phyloP scores from a whole-genome alignment of 2,329 filamentous ascomycete species.

The Shiraia sp. region DNA sequence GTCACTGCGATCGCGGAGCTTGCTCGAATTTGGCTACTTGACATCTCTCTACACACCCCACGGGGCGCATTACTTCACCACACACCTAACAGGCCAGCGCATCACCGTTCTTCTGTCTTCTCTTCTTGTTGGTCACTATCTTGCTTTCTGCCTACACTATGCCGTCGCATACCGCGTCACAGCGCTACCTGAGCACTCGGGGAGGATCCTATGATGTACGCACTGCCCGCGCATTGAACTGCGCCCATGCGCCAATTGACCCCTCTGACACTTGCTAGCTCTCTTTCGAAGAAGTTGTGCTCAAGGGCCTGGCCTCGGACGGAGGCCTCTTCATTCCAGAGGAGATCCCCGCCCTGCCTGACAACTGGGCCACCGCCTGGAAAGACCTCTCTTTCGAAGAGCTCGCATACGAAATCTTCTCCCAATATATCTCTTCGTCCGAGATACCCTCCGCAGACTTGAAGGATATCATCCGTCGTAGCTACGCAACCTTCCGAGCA shows the following conservation, averaged over 20 bases:
- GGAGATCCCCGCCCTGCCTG: slow-evolving; percentile 68
- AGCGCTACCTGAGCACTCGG: slow-evolving; percentile 65
- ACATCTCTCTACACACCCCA: slow-evolving; percentile 31
- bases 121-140: slow-evolving; percentile 6
- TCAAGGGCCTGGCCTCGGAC: slow-evolving; percentile 85
- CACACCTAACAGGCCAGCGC: slow-evolving; percentile 10
- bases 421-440: slow-evolving; percentile 78
- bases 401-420: slow-evolving; percentile 82
- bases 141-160: slow-evolving; percentile 28
- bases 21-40: too few species aligned
- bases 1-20: slow-evolving; percentile 35
- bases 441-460: slow-evolving; percentile 84
- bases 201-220: slow-evolving; percentile 66
- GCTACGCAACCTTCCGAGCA: slow-evolving; percentile 86
- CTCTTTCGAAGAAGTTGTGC: slow-evolving; percentile 87
- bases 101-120: slow-evolving; percentile 6
- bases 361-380: slow-evolving; percentile 72
- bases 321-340: slow-evolving; percentile 90
- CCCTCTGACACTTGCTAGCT: slow-evolving; percentile 57
- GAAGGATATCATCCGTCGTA: slow-evolving; percentile 78
- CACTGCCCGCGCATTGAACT: slow-evolving; percentile 5
- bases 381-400: slow-evolving; percentile 77
- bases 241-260: not conserved
- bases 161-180: slow-evolving; percentile 57
- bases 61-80: slow-evolving; percentile 21